Evolutionary conservation across 805 yeast genomes (phyloP), one percentile per base, ranked within the genome.

Genomic region (Isabelozyma pseudorhagii): DNA sequence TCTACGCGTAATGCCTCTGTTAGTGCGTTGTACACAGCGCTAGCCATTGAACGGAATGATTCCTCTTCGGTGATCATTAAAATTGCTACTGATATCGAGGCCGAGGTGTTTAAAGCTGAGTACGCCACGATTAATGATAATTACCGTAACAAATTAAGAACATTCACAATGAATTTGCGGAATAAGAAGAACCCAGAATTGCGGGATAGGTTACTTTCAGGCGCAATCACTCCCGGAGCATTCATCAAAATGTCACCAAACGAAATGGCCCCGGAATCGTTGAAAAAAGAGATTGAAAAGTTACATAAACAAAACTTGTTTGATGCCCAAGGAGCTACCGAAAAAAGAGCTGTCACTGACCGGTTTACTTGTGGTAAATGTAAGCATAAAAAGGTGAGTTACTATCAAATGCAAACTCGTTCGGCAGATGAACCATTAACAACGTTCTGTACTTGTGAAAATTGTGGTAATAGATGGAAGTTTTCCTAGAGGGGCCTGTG

Each of bases 351-450:
- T 1, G 91, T 90, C 38, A 94, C 99, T 7, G 98, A 93, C 68
- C 79, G 98, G 68, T 94, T 94, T 68, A 87, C 96, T 1, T 94
- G 99, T 72, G 97, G 98, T 46, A 94, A 93, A 69, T 94, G 99
- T 81, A 94, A 93, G 71, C 93, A 91, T 67, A 91, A 92, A 79
- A 91, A 90, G 75, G 99, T 94, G 40, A 87, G 96, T 59, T 94
- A 94, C 68, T 93, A 92, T 70, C 99, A 94, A 74, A 81, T 94
- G 86, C 99, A 94, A 77, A 94, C 99, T 34, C 80, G 99, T 71
- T 89, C 97, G 50, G 99, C 99, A 15, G 99, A 94, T 82, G 99
- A 94, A 71, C 99, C 99, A 51, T 80, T 94, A 62, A 94, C 99
- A 7, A 94, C 99, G 1, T 94, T 94, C 67, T 94, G 99, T 75